Percentiles rank a stretch among this genome's conserved stretches.
Evolutionary conservation across 257 asterid species (phyloP).

Genomic region (Catharanthus roseus): DNA sequence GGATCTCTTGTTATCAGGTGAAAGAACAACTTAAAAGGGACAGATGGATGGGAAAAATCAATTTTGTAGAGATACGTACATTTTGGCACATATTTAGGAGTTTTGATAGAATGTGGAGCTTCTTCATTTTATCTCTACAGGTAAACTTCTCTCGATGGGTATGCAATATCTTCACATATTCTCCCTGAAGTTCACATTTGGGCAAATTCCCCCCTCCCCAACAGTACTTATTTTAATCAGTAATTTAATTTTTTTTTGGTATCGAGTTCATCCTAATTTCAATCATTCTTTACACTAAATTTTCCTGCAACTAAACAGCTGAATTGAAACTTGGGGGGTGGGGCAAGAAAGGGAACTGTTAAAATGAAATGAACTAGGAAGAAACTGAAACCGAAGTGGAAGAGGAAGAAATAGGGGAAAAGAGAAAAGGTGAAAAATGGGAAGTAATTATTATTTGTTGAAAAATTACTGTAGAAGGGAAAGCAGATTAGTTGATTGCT

Average conservation of each 20-base stretch:
- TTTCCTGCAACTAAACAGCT: not conserved
- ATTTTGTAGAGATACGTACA: constrained; percentile 90
- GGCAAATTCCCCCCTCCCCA: not conserved
- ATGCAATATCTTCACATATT: constrained; percentile 6
- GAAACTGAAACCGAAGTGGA: too few species aligned
- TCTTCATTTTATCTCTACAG: constrained; percentile 79
- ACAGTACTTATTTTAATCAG: not conserved
- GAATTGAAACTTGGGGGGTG: not conserved
- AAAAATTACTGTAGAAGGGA: too few species aligned
- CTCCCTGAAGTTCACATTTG: constrained; percentile 12
- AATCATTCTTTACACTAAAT: not conserved
- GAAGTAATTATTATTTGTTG: too few species aligned
- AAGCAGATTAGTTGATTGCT: too few species aligned
- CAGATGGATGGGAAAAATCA: constrained; percentile 82
- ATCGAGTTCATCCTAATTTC: not conserved
- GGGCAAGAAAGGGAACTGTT: not conserved
- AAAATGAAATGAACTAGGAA: not conserved
- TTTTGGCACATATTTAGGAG: constrained; percentile 89
- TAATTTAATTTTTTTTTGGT: too few species aligned
- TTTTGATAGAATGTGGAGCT: constrained; percentile 95
- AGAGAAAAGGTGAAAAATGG: not conserved
- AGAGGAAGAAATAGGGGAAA: not conserved
- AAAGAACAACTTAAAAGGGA: constrained; percentile 41
- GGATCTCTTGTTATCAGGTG: constrained; percentile 43
- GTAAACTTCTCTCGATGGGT: constrained; percentile 31